Conservation (phyloP, 305 asterid genomes). For the Fraxinus platypoda region DNA sequence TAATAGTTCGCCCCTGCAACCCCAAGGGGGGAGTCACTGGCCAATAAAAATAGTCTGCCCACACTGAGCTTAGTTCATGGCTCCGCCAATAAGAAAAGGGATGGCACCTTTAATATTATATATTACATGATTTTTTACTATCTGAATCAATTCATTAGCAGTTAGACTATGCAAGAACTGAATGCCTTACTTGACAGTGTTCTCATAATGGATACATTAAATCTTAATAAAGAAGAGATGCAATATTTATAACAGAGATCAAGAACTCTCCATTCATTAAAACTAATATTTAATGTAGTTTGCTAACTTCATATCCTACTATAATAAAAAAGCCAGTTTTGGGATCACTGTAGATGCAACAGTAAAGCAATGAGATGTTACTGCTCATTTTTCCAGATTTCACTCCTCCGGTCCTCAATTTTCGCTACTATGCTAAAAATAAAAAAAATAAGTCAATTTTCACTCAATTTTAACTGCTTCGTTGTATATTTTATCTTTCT, state of each 20-base stretch:
- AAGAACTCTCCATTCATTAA: neutral
- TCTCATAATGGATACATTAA: neutral
- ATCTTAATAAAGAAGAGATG: neutral
- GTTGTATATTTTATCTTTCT: no score
- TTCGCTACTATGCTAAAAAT: no score
- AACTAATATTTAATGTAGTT: neutral
- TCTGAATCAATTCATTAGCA: constrained; percentile 3
- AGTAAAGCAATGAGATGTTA: no score
- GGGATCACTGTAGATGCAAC: no score
- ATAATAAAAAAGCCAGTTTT: no score
- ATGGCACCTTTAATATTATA: neutral
- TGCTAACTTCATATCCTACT: neutral
- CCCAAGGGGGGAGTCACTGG: neutral
- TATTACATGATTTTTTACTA: constrained; percentile 2
- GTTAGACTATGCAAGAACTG: constrained; percentile 8
- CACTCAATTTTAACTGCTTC: no score
- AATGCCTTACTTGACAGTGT: neutral
- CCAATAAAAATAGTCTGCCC: neutral
- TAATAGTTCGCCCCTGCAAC: neutral
- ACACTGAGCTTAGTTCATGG: neutral
- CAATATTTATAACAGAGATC: neutral
- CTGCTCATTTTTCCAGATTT: no score
- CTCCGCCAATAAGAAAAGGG: neutral
- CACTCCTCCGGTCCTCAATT: no score
- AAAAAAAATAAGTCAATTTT: no score